These are phyloP conservation scores for Nymphaea thermarum DNA, from an alignment of 164 flowering plant genomes.

Conservation along the genomic window DNA sequence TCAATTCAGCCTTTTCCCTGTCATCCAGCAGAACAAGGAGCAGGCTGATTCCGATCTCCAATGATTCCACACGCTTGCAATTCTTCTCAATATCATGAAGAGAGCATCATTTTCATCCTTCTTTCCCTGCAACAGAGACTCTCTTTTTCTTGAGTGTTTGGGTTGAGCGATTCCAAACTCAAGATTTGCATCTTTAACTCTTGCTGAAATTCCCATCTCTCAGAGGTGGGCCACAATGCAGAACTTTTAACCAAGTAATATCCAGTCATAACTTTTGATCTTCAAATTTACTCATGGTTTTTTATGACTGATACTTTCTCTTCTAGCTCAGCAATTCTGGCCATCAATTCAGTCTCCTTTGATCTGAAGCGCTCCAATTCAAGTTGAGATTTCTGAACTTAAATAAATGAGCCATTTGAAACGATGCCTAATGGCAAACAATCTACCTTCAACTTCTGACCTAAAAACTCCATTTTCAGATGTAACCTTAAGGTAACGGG, in stretches of 20 bases:
- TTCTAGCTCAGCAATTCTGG: conserved; percentile 38
- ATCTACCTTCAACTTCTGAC: conserved; percentile 24
- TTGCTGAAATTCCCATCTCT: conserved; percentile 45
- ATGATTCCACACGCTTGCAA: conserved; percentile 29
- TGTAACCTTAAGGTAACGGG: conserved; percentile 17
- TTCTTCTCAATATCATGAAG: conserved; percentile 33
- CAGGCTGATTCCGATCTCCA: conserved; percentile 44
- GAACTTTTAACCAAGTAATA: background rate
- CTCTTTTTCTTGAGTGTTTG: conserved; percentile 37
- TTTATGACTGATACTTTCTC: conserved; percentile 34
- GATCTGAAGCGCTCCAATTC: conserved; percentile 39
- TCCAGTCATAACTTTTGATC: background rate
- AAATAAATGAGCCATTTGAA: background rate
- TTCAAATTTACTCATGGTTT: conserved; percentile 22
- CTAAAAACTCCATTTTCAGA: conserved; percentile 49
- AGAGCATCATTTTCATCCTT: conserved; percentile 37
- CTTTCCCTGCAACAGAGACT: conserved; percentile 34
- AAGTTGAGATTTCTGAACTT: conserved; percentile 34
- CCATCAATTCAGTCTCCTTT: conserved; percentile 51
- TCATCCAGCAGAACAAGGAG: conserved; percentile 38
- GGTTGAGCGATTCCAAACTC: conserved; percentile 45
- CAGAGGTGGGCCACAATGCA: background rate
- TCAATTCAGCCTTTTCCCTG: conserved; percentile 46
- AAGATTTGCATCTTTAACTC: conserved; percentile 44
- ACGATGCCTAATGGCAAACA: background rate